Evolutionary conservation across 1,139 yeast genomes (phyloP), one percentile per base, ranked within the genome.

Genomic region (Magnusiomyces suaveolens): DNA sequence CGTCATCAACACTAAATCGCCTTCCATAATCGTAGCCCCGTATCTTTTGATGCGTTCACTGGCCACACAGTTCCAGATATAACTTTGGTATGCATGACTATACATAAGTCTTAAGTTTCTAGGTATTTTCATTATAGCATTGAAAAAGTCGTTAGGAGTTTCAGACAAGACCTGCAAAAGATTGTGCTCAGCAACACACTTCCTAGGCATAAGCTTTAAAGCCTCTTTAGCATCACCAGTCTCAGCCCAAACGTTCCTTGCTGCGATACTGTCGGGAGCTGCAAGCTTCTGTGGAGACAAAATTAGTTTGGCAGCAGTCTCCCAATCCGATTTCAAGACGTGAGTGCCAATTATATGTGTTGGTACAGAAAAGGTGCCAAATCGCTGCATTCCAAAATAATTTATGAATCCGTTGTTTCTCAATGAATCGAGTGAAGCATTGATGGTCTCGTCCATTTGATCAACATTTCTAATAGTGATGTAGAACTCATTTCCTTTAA

Each of bases 1-100:
- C 26, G 65, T 66, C 36, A 77, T 79, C 24, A 83, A 66, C 1
- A 90, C 88, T 61, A 94, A 75, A 67, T 94, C 99, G 25, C 98
- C 99, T 48, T 75, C 84, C 54, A 85, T 83, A 29, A 86, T 80
- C 36, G 77, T 69, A 59, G 80, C 65, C 0, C 97, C 97, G 69
- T 77, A 84, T 56, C 82, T 67, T 62, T 80, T 81, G 53, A 89
- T 75, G 66, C 98, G 78, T 62, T 80, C 81, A 55, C 95, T 84
- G 0, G 90, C 94, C 23, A 84, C 95, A 56, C 76, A 68, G 66
- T 94, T 94, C 99, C 98, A 94, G 46, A 94, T 79, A 64, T 84
- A 92, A 59, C 97, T 88, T 71, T 94, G 98, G 67, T 94, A 94
- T 1, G 98, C 96, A 71, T 94, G 99, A 1, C 85, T 96, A 66